Base-by-base conservation (phyloP, 495 filamentous ascomycete genomes). In the Aspergillus campestris region DNA sequence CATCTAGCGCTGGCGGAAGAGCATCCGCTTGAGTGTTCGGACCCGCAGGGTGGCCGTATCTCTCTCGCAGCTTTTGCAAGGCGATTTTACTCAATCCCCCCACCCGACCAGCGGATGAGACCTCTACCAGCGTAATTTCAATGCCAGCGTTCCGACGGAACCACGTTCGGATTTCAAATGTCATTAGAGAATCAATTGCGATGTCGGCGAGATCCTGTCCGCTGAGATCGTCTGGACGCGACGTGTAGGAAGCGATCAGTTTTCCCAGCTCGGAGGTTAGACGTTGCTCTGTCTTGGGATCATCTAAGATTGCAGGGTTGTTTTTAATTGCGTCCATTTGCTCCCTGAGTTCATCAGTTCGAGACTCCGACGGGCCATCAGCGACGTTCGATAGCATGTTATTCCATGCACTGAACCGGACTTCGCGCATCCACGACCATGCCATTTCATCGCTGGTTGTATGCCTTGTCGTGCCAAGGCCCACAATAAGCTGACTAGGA, bases 121-220 rank as follows among this genome's bases (percentile, higher is more conserved):
- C 53, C 30, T 71, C 62, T 0, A 61, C 46, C 11, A 62, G 45
- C 7, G 48, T 52, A 18, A 70, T 47, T 1, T 69, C 62, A 8
- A 61, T 42, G 0, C 48, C 57, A 1, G 64, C 37, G 11, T 44
- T 45, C 3, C 57, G 48, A 9, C 62, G 49, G 39, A 50, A 66
- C 71, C 70, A 74, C 28, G 51, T 62, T 7, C 67, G 54, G 31
- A 74, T 50, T 47, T 73, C 70, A 35, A 74, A 64, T 0, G 58
- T 56, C 32, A 74, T 59, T 9, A 73, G 48, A 0, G 67, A 71
- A 36, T 74, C 71, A 1, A 73, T 47, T 0, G 64, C 67, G 11
- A 70, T 44, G 14, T 51, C 49, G 6, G 59, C 51, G 7, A 70
- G 18, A 7, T 69, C 68, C 2, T 66, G 64, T 6, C 6, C 9